Percentiles rank a stretch among this genome's conserved stretches.
Evolutionary conservation across 2,329 filamentous ascomycete genomes (phyloP).

Genomic region (Neonectria hederae): DNA sequence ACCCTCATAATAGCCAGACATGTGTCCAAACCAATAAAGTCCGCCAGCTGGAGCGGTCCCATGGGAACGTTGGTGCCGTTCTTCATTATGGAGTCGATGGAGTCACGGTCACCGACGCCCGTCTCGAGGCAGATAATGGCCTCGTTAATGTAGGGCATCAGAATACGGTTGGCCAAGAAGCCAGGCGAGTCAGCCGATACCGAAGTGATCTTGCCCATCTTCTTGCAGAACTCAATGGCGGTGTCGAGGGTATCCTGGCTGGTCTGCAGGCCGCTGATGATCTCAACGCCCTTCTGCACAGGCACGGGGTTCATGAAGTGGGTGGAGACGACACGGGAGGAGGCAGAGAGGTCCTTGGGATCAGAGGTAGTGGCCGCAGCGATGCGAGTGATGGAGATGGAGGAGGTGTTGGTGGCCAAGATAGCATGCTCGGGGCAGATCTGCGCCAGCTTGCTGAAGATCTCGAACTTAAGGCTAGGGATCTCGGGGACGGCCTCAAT

Average conservation of each 20-base stretch:
- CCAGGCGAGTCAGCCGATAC: conserved; percentile 90
- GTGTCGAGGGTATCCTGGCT: conserved; percentile 82
- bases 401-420: conserved; percentile 97
- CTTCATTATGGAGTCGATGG: conserved; percentile 99
- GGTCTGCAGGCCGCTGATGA: conserved; percentile 94
- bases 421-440: conserved; percentile 87
- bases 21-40: conserved; percentile 97
- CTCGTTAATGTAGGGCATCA: conserved; percentile 99
- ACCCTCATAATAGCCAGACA: conserved; percentile 98
- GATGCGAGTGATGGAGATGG: conserved; percentile 96
- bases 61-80: conserved; percentile 99
- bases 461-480: conserved; percentile 83
- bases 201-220: conserved; percentile 92
- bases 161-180: conserved; percentile 93
- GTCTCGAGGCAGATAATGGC: conserved; percentile 96
- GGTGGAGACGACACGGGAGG: conserved; percentile 90
- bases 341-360: conserved; percentile 80
- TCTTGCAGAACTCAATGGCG: conserved; percentile 84
- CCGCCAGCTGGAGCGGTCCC: conserved; percentile 91
- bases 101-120: conserved; percentile 85
- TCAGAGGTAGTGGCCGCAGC: conserved; percentile 85
- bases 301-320: conserved; percentile 99
- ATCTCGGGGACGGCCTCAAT: conserved; percentile 98
- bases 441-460: conserved; percentile 84
- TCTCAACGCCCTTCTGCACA: conserved; percentile 96